Evolutionary conservation across 768 basidiomycete species (phyloP).

Genomic region (Lentinus tigrinus): DNA sequence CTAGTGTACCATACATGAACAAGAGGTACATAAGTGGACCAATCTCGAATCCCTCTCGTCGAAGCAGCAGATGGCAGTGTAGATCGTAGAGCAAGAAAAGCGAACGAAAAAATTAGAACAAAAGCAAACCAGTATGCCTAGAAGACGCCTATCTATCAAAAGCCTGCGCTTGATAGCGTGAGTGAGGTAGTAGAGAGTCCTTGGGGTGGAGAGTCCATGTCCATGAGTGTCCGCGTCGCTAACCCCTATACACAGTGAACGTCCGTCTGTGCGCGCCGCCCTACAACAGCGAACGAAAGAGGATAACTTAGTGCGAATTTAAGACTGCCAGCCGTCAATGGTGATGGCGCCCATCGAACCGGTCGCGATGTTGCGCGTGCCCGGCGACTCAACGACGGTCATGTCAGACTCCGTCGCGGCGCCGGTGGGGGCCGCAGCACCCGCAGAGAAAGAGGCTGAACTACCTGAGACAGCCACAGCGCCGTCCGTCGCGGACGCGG

Average conservation of each 20-base stretch:
- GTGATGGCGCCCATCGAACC: constrained; percentile 43
- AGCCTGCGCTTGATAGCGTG: neutral
- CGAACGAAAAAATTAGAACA: neutral
- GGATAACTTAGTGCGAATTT: neutral
- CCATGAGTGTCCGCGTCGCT: neutral
- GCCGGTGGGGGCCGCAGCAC: constrained; percentile 8
- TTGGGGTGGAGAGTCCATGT: neutral
- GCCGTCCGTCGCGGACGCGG: constrained; percentile 21
- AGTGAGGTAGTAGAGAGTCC: neutral
- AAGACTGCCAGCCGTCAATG: constrained; percentile 44
- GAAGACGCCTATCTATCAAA: neutral
- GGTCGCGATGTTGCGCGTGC: constrained; percentile 40
- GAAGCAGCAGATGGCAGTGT: neutral
- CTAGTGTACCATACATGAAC: neutral
- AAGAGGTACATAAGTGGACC: constrained; percentile 1
- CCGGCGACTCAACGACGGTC: constrained; percentile 24
- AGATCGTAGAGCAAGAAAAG: constrained; percentile 1
- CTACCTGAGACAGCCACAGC: constrained; percentile 21
- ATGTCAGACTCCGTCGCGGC: constrained; percentile 14
- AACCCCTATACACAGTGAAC: neutral
- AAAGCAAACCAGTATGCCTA: neutral
- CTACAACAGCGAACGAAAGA: neutral
- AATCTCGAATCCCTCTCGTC: neutral
- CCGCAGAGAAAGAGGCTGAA: too few species aligned
- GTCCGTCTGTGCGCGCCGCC: neutral